Evolutionary conservation across 2,329 filamentous ascomycete species (phyloP), one percentile per base, ranked within the genome.

Genomic region (Ceratocystis variospora): DNA sequence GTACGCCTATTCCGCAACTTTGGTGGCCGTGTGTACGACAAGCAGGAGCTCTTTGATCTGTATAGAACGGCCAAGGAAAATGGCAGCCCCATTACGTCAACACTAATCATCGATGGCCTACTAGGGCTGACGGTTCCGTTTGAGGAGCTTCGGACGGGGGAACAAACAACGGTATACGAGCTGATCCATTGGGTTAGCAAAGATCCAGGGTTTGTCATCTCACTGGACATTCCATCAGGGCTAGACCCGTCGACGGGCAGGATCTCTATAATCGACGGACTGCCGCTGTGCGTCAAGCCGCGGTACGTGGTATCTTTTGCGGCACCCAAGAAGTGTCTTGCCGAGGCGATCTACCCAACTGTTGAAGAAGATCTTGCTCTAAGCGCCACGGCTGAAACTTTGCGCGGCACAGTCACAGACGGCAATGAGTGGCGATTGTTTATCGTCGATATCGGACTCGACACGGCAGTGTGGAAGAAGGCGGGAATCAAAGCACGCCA

Each of bases 131-230:
- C 94, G 57, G 85, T 91, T 66, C 87, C 89, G 1, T 96, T 96
- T 72, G 91, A 96, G 70, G 90, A 95, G 71, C 80, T 97, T 33
- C 84, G 90, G 45, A 88, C 87, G 1, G 87, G 88, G 17, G 89
- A 96, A 70, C 90, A 95, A 73, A 86, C 87, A 2, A 88, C 87
- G 0, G 89, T 90, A 0, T 92, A 95, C 72, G 88, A 95, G 72
- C 83, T 96, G 72, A 94, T 96, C 72, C 88, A 91, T 69, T 97
- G 92, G 91, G 88, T 90, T 2, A 97, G 96, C 73, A 87, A 91
- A 69, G 89, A 87, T 73, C 89, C 91, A 70, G 86, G 90, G 0
- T 86, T 87, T 67, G 87, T 94, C 2, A 78, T 99, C 22, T 89
- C 91, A 0, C 84, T 99, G n/a, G 93, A 96, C 73, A 85, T 95